Evolutionary conservation across 495 filamentous ascomycete species (phyloP).

Genomic region (Neurospora sp.): DNA sequence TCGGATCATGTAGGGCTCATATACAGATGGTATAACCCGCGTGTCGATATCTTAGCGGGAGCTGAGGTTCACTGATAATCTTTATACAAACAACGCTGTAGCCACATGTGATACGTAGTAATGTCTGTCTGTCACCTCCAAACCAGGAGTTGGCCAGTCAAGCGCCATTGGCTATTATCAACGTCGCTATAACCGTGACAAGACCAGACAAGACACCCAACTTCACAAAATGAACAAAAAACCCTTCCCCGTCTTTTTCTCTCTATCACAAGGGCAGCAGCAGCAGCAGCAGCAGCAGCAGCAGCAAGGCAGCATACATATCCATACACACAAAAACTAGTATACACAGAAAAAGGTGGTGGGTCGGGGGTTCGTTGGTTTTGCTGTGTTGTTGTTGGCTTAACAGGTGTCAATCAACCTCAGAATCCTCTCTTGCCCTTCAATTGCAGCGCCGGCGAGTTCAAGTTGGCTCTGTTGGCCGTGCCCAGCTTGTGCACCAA

Average conservation of each 20-base stretch:
- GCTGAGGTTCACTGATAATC: background rate
- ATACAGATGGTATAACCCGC: background rate
- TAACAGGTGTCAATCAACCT: background rate
- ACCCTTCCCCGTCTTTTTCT: background rate
- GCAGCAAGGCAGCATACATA: background rate
- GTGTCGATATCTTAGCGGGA: background rate
- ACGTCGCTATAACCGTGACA: background rate
- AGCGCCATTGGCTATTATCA: background rate
- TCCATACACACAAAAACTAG: background rate
- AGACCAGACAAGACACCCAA: background rate
- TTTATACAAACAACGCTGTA: background rate
- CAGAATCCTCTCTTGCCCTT: background rate
- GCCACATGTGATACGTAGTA: background rate
- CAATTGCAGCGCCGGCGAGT: conserved; percentile 9
- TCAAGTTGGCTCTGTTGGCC: conserved; percentile 61
- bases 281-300: background rate
- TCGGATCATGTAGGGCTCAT: background rate
- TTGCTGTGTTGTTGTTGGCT: background rate
- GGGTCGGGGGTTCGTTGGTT: background rate
- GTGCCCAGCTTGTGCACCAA: conserved; percentile 66
- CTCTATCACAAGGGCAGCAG: background rate
- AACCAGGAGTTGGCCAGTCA: background rate
- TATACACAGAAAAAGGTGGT: background rate
- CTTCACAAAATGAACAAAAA: background rate
- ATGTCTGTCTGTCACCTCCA: background rate